Base-by-base conservation (phyloP, 192 early-diverging fungal genomes). In the Podila epigama region DNA sequence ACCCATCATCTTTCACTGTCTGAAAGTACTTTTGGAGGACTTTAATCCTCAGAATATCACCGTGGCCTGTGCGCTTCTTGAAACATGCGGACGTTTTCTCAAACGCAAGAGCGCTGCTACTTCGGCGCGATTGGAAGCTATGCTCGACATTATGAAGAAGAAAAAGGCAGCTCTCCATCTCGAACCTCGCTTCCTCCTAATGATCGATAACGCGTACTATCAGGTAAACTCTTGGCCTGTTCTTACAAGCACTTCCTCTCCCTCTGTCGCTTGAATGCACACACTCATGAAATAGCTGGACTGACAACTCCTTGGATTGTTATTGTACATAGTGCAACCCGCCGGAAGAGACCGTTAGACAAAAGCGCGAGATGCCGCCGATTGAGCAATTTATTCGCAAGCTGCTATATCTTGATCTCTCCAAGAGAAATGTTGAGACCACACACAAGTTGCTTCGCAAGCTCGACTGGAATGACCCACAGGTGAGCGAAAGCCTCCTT, bases 201-300 rank as follows among this genome's bases (percentile, higher is more conserved):
- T 98, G 87, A 92, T 99, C 33, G 97, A 98, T 39, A 98, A 98
- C 65, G 96, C 96, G 0, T 95, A 91, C 58, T 93, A 93, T 72
- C 89, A 91, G 80, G 88, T 90, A 71, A 58, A 27, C 2, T 27
- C 16, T 31, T 41, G 32, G 0, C 5, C 29, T 13, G 33, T 28
- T 15, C 33, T 2, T 22, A 18, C 40, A 27, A 5, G 15, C n/a
- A 51, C 12, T n/a, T 1, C n/a, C 13, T 22, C 2, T 10, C 13
- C 22, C 25, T 11, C 12, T 3, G 3, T 60, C 7, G 27, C 58
- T 8, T 4, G 13, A n/a, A 28, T 34, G 1, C 29, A 28, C 33
- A 12, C 1, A 18, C 12, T 32, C 13, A 27, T 32, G 27, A 7
- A 11, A 13, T 10, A 29, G 9, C 36, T 29, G 15, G 34, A 4